Conservation (phyloP, 345 rosid species). For the Sonneratia caseolaris region DNA sequence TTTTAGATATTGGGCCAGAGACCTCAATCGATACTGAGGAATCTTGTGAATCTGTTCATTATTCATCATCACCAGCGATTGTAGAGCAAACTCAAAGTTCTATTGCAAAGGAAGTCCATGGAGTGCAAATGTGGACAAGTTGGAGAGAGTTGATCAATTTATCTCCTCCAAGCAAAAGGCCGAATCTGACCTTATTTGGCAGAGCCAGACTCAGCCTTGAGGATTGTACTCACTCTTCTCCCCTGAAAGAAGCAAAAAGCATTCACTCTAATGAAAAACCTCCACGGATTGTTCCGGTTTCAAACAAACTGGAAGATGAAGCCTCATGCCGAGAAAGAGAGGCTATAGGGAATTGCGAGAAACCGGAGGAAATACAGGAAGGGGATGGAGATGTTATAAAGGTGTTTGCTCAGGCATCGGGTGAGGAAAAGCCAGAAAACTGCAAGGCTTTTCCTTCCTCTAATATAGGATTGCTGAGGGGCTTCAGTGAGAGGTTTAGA, state of each 20-base stretch:
- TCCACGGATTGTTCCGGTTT: conserved; percentile 8
- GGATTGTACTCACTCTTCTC: conserved; percentile 17
- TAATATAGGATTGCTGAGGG: conserved; percentile 26
- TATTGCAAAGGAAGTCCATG: conserved; percentile 15
- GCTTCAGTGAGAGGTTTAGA: conserved; percentile 37
- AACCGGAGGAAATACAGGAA: neutral
- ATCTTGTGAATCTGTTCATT: conserved; percentile 11
- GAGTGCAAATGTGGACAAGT: conserved; percentile 16
- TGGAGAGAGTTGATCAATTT: conserved; percentile 20
- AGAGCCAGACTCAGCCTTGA: conserved; percentile 47
- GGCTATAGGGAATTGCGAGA: conserved; percentile 8
- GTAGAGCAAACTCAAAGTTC: conserved; percentile 18
- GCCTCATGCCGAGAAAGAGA: conserved; percentile 10
- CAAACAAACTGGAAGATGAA: conserved; percentile 10
- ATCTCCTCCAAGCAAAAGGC: conserved; percentile 38
- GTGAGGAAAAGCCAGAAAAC: conserved; percentile 1
- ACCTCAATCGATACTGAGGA: conserved; percentile 22
- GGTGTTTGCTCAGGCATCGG: neutral
- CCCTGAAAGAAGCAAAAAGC: conserved; percentile 10
- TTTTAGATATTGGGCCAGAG: conserved; percentile 48
- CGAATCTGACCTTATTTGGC: conserved; percentile 57
- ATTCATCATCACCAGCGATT: conserved; percentile 19
- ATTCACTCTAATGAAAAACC: conserved; percentile 14
- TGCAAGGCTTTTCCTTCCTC: conserved; percentile 12
- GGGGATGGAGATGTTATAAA: neutral